Conservation (phyloP, 331 rosid genomes). For the Malus hybrid region DNA sequence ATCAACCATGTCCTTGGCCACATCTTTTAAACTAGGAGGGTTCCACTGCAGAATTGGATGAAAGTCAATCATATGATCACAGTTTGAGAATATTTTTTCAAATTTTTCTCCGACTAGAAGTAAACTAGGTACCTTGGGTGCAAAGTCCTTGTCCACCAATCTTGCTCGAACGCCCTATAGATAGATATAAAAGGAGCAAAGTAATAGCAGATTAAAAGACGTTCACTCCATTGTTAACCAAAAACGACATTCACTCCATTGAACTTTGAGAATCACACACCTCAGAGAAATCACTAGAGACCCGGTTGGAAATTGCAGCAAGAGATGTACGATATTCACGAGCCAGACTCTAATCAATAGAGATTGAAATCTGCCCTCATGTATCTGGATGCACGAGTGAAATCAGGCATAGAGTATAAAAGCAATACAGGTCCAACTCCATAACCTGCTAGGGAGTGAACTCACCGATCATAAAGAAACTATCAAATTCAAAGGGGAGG, state of each 20-base stretch:
- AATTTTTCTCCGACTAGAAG: slow-evolving; percentile 4
- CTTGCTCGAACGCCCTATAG: slow-evolving; percentile 80
- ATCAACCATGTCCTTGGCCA: slow-evolving; percentile 78
- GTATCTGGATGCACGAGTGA: slow-evolving; percentile 47
- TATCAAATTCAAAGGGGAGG: slow-evolving; percentile 90
- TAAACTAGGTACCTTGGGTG: slow-evolving; percentile 61
- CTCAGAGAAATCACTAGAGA: slow-evolving; percentile 75
- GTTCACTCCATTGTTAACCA: background rate
- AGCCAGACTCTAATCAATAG: slow-evolving; percentile 69
- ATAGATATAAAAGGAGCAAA: slow-evolving; percentile 1
- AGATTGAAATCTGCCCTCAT: slow-evolving; percentile 87
- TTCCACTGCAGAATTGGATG: slow-evolving; percentile 66
- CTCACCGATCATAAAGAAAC: slow-evolving; percentile 82
- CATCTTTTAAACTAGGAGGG: slow-evolving; percentile 64
- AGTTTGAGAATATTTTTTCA: background rate
- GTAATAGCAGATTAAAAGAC: slow-evolving; percentile 2
- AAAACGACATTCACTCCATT: background rate
- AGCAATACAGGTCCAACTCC: slow-evolving; percentile 13
- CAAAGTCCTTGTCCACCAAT: slow-evolving; percentile 80
- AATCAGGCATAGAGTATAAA: slow-evolving; percentile 2
- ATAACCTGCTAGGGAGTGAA: background rate
- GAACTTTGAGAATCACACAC: slow-evolving; percentile 31
- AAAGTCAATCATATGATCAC: slow-evolving; percentile 1
- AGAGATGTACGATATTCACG: slow-evolving; percentile 78
- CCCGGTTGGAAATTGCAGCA: slow-evolving; percentile 43